A percentile compares a stretch with the other conserved stretches of the same genome.
Conservation (phyloP, 495 filamentous ascomycete species). For the Penicillium turbatum region DNA sequence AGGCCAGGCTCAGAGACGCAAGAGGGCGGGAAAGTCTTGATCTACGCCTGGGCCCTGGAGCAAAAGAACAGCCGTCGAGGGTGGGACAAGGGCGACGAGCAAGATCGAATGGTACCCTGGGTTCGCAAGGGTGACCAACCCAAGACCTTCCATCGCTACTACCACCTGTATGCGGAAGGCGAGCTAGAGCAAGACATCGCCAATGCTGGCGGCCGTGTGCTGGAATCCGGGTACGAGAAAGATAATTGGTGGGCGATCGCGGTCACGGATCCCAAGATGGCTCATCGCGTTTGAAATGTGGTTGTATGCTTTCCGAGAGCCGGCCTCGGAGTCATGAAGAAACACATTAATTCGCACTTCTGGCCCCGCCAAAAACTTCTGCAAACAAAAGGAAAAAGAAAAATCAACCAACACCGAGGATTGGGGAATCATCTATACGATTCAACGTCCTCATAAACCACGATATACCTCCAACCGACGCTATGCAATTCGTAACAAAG, state of each 20-base stretch:
- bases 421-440: conserved; percentile 33
- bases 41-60: conserved; percentile 98
- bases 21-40: conserved; percentile 60
- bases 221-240: conserved; percentile 87
- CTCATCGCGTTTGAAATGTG: conserved; percentile 7
- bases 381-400: conserved; percentile 11
- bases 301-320: conserved; percentile 25
- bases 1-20: conserved; percentile 31
- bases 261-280: conserved; percentile 21
- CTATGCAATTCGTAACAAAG: conserved; percentile 47
- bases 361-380: conserved; percentile 10
- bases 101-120: conserved; percentile 98
- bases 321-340: conserved; percentile 33
- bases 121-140: conserved; percentile 54
- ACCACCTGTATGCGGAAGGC: conserved; percentile 84
- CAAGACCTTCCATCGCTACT: conserved; percentile 75
- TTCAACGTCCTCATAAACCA: conserved; percentile 30
- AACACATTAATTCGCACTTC: conserved; percentile 4
- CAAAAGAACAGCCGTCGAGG: conserved; percentile 84
- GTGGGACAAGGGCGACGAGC: conserved; percentile 80
- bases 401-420: conserved; percentile 19
- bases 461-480: conserved; percentile 42
- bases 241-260: conserved; percentile 97
- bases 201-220: conserved; percentile 67
- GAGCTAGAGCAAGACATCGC: conserved; percentile 81